Conservation (phyloP, 495 filamentous ascomycete species). For the Bacidia rubella region DNA sequence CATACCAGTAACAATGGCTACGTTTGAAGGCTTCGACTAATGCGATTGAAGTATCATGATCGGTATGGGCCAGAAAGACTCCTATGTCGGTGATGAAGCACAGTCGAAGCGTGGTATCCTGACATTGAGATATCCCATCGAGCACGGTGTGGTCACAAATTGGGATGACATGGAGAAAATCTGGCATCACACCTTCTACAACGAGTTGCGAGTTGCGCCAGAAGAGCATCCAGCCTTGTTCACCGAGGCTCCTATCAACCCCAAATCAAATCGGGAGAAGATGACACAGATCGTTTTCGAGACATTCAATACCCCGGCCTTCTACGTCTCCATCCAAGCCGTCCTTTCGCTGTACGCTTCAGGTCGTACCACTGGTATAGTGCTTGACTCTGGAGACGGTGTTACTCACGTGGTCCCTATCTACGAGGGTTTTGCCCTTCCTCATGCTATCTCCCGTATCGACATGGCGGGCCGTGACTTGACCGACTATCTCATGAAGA, state of each 20-base stretch:
- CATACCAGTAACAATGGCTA: no score
- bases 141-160: constrained; percentile 99
- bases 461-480: constrained; percentile 99
- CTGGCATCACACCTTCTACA: constrained; percentile 99
- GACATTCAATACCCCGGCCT: constrained; percentile 99
- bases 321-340: constrained; percentile 99
- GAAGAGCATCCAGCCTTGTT: constrained; percentile 99
- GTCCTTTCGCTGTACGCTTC: constrained; percentile 98
- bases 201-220: constrained; percentile 97
- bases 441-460: constrained; percentile 97
- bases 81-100: constrained; percentile 98
- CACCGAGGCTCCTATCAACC: constrained; percentile 99
- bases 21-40: constrained; percentile 20
- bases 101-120: constrained; percentile 99
- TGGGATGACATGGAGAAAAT: constrained; percentile 99
- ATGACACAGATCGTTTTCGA: constrained; percentile 99
- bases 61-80: constrained; percentile 99
- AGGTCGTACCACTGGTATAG: constrained; percentile 99
- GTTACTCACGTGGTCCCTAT: constrained; percentile 99
- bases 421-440: constrained; percentile 99
- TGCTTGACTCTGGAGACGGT: constrained; percentile 98
- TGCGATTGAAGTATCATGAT: constrained; percentile 83
- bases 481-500: constrained; percentile 99
- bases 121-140: constrained; percentile 96
- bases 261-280: constrained; percentile 99